Evolutionary conservation across 1,284 basidiomycete species (phyloP).

Genomic region (Entoloma clypeatum): DNA sequence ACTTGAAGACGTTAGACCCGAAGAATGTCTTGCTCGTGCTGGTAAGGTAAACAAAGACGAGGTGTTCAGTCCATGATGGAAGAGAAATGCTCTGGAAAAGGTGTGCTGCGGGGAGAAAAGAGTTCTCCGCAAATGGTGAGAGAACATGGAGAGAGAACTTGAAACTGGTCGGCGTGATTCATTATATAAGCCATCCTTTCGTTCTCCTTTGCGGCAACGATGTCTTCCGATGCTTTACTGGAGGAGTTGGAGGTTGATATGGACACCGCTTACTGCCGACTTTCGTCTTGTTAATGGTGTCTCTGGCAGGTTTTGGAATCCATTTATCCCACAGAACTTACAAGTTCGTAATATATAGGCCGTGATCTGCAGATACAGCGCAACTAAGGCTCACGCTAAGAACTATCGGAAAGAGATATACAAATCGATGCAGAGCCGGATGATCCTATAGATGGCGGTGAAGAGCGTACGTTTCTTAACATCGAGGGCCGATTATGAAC

Average conservation of each 20-base stretch:
- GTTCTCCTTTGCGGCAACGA: no score
- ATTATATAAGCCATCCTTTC: no score
- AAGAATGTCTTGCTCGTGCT: not conserved
- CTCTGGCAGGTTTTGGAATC: conserved; percentile 80
- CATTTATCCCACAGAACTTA: conserved; percentile 92
- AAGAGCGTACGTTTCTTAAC: conserved; percentile 53
- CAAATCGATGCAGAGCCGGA: conserved; percentile 90
- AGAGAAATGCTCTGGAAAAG: conserved; percentile 5
- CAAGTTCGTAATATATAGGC: conserved; percentile 66
- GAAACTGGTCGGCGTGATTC: not conserved
- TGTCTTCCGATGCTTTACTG: conserved; percentile 58
- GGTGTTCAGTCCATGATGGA: conserved; percentile 9
- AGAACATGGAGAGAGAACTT: conserved; percentile 9
- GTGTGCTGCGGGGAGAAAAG: conserved; percentile 6
- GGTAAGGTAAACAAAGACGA: conserved; percentile 2
- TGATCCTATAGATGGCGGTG: conserved; percentile 57
- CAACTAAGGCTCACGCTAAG: conserved; percentile 63
- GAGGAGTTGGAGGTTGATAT: conserved; percentile 85
- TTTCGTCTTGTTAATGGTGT: conserved; percentile 7
- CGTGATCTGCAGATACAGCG: conserved; percentile 20
- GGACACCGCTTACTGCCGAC: conserved; percentile 8
- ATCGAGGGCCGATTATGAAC: conserved; percentile 14
- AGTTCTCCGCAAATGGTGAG: conserved; percentile 11
- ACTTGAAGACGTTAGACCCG: not conserved
- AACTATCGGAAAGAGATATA: conserved; percentile 78